Evolutionary conservation across 108 stramenopile genomes (phyloP), one percentile per base, ranked within the genome.

Genomic region (Nitzschia palea): DNA sequence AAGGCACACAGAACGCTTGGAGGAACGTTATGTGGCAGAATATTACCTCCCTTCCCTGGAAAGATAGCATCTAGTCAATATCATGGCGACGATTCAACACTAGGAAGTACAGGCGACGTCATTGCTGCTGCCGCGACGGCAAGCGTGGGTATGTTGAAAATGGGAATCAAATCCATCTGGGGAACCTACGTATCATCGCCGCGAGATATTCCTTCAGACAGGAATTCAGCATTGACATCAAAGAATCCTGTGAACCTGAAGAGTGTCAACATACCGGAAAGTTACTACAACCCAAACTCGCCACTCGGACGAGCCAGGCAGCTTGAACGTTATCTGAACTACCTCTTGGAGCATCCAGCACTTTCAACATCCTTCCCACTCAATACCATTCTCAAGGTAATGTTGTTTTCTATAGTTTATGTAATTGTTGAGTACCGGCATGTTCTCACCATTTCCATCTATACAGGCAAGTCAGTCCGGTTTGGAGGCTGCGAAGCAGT

Each of bases 341-440:
- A 89, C 60, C 73, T 94, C 25, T 58, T 89, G 51, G 90, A 94
- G 43, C 90, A 91, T 64, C 78, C 85, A 36, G 86, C 88, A 1
- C 79, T 94, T 10, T 86, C 86, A 10, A 83, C 86, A 18, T 94
- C 88, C 14, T 94, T 94, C 74, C 87, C 93, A 22, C 60, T 94
- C 42, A 89, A 89, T 68, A 85, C 86, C 20, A 80, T 91, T 8
- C 54, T 90, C 29, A 84, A 81, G 77, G 86, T 87, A 65, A 68
- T 78, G 67, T 22, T 35, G 12, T 0, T 5, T 6, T 18, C 23
- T 26, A 3, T n/a, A 6, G 37, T n/a, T 40, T 4, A n/a, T n/a
- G n/a, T n/a, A n/a, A n/a, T n/a, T n/a, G n/a, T n/a, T n/a, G n/a
- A n/a, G n/a, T n/a, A n/a, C 40, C 3, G 14, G 20, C 27, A 50